Conservation (phyloP, 1,284 basidiomycete species). For the Heterobasidion occidentale region DNA sequence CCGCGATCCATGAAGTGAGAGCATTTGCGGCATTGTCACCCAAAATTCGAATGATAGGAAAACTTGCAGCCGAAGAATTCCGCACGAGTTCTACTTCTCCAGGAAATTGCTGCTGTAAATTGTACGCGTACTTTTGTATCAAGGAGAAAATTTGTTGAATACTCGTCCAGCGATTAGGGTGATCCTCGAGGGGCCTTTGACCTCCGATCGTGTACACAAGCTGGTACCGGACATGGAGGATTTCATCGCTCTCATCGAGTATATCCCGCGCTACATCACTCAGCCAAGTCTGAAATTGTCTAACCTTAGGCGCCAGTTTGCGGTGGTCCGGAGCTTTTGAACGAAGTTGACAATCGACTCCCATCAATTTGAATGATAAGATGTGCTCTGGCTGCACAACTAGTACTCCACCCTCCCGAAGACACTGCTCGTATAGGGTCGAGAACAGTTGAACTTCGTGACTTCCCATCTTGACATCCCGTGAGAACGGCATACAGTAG, state of each 20-base stretch:
- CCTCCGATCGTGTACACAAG: constrained; percentile 40
- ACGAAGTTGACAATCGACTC: constrained; percentile 22
- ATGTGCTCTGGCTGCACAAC: constrained; percentile 46
- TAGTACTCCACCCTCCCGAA: constrained; percentile 30
- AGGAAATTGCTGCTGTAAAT: constrained; percentile 16
- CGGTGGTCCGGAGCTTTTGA: background rate
- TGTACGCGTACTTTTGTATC: constrained; percentile 12
- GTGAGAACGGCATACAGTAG: constrained; percentile 41
- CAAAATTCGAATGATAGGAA: constrained; percentile 12
- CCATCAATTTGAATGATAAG: constrained; percentile 39
- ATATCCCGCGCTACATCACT: constrained; percentile 28
- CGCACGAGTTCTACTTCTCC: constrained; percentile 2
- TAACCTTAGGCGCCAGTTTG: constrained; percentile 7
- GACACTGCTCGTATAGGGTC: constrained; percentile 30
- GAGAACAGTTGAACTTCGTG: constrained; percentile 16
- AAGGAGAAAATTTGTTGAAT: constrained; percentile 32
- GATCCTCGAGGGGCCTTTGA: constrained; percentile 32
- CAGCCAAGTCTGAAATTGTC: constrained; percentile 29
- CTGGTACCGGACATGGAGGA: constrained; percentile 40
- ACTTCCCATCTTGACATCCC: constrained; percentile 21
- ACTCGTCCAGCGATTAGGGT: constrained; percentile 39
- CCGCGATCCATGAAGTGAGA: constrained; percentile 3
- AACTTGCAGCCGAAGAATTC: constrained; percentile 1
- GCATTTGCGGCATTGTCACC: background rate
- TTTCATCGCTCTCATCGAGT: constrained; percentile 47